phyloP scores from a whole-genome alignment of 75 land plant genomes.

The Azolla pinnata region DNA sequence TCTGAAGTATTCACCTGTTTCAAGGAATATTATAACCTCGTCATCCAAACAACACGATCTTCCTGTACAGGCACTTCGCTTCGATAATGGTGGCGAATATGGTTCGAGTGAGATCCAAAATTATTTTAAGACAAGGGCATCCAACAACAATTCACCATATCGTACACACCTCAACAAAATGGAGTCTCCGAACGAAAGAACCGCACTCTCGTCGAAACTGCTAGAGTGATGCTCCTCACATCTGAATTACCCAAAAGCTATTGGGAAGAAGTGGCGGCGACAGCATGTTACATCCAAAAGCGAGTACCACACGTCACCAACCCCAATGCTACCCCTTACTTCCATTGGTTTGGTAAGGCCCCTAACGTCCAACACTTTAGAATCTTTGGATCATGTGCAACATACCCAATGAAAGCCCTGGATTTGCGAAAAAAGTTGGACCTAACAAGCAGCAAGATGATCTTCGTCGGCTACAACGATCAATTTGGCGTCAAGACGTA shows the following conservation, averaged over 20 bases:
- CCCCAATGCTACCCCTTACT: not conserved
- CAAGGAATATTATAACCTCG: not conserved
- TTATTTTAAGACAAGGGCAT: conserved; percentile 9
- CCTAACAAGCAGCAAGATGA: not conserved
- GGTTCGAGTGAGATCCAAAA: not conserved
- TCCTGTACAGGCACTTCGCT: not conserved
- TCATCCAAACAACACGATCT: not conserved
- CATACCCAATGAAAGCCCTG: not conserved
- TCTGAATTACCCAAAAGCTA: conserved; percentile 6
- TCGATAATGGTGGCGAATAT: not conserved
- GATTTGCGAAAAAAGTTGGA: conserved; percentile 12
- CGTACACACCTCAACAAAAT: conserved; percentile 14
- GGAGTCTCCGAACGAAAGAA: conserved; percentile 12
- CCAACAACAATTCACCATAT: not conserved
- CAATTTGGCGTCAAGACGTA: not conserved
- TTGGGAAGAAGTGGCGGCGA: conserved; percentile 8
- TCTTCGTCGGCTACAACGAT: conserved; percentile 12
- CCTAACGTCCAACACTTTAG: not conserved
- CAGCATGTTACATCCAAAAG: conserved; percentile 15
- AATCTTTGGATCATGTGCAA: conserved; percentile 4
- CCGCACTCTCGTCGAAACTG: not conserved
- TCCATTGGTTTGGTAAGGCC: conserved; percentile 6
- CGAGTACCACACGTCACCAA: conserved; percentile 2
- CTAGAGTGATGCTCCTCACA: conserved; percentile 1
- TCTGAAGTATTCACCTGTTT: conserved; percentile 6